Evolutionary conservation across 2,329 filamentous ascomycete genomes (phyloP).

Genomic region (Penicillium fuscoglaucum): DNA sequence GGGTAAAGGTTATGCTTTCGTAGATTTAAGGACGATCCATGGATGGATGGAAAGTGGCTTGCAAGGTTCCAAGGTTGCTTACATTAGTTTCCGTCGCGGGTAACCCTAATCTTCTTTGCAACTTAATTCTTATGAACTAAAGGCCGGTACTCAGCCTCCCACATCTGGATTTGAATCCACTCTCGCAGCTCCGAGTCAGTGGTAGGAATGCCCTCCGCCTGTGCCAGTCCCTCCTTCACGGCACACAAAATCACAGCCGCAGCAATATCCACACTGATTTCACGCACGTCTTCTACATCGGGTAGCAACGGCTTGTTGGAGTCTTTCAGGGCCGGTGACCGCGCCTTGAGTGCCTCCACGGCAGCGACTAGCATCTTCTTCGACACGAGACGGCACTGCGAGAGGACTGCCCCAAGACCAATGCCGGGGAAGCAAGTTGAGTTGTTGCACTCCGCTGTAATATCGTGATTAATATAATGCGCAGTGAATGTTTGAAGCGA

Average conservation of each 20-base stretch:
- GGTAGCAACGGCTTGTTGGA: slow-evolving; percentile 68
- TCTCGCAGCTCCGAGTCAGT: slow-evolving; percentile 38
- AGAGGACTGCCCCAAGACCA: slow-evolving; percentile 74
- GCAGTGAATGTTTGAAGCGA: not conserved
- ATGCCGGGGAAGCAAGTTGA: slow-evolving; percentile 83
- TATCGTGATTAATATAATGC: not conserved
- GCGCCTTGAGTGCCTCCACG: slow-evolving; percentile 67
- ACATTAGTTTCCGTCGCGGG: too few relatives aligned
- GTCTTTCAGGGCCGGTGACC: slow-evolving; percentile 69
- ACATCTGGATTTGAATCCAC: slow-evolving; percentile 47
- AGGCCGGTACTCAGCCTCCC: slow-evolving; percentile 41
- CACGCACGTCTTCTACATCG: slow-evolving; percentile 70
- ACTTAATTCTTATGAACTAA: slow-evolving; percentile 19
- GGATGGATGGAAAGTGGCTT: too few relatives aligned
- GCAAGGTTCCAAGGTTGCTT: too few relatives aligned
- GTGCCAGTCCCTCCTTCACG: slow-evolving; percentile 66
- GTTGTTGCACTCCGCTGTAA: slow-evolving; percentile 80
- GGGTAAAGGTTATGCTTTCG: too few relatives aligned
- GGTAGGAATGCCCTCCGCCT: slow-evolving; percentile 64
- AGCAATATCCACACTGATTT: slow-evolving; percentile 76
- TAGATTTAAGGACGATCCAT: too few relatives aligned
- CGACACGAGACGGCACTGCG: slow-evolving; percentile 65
- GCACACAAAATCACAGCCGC: slow-evolving; percentile 72
- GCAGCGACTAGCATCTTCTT: slow-evolving; percentile 82
- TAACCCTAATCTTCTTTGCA: too few relatives aligned